Conservation (phyloP, 73 alveolate species). For the Paramecium caudatum region DNA sequence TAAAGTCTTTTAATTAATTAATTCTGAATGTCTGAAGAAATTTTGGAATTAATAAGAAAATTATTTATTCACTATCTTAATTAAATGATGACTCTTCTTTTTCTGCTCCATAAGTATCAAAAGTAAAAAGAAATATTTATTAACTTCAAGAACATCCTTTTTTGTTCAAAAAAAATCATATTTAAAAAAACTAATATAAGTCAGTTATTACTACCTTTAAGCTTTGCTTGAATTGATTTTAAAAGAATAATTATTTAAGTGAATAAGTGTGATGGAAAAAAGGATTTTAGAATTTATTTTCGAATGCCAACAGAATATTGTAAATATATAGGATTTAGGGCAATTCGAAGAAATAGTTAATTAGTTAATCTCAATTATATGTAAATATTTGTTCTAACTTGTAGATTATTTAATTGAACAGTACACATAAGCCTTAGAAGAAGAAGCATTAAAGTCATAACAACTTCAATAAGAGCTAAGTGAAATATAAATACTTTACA, state of each 20-base stretch:
- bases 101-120: too few relatives aligned
- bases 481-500: background rate
- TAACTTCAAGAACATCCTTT: too few relatives aligned
- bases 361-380: background rate
- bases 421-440: background rate
- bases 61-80: too few relatives aligned
- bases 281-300: background rate
- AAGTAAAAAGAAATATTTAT: too few relatives aligned
- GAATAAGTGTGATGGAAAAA: background rate
- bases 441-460: background rate
- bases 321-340: background rate
- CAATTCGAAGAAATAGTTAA: constrained; percentile 17
- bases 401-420: background rate
- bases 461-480: background rate
- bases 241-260: background rate
- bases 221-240: too few relatives aligned
- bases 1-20: too few relatives aligned
- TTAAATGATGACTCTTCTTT: too few relatives aligned
- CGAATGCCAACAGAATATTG: constrained; percentile 22
- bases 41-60: too few relatives aligned
- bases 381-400: background rate
- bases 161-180: too few relatives aligned
- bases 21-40: too few relatives aligned
- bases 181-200: too few relatives aligned
- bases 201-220: too few relatives aligned